Evolutionary conservation across 2,329 filamentous ascomycete genomes (phyloP).

Genomic region (Conoideocrella luteorostrata): DNA sequence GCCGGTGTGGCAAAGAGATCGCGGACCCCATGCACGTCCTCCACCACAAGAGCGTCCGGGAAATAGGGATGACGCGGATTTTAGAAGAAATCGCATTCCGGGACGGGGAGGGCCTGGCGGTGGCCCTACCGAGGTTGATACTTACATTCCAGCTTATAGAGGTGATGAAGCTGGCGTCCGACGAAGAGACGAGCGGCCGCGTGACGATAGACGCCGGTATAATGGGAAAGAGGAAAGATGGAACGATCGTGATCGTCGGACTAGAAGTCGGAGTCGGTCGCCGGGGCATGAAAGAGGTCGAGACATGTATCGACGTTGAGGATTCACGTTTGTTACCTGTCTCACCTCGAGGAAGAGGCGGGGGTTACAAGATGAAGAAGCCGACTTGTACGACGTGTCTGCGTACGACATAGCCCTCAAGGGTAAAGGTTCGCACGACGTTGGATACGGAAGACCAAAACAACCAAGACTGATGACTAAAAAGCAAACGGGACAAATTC

Average conservation of each 20-base stretch:
- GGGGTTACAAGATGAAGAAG: no score
- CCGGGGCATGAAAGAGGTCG: constrained; percentile 32
- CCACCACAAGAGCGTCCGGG: constrained; percentile 33
- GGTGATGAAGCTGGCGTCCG: constrained; percentile 27
- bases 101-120: constrained; percentile 12
- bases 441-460: background rate
- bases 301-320: constrained; percentile 44
- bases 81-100: constrained; percentile 35
- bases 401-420: no score
- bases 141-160: constrained; percentile 43
- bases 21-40: constrained; percentile 43
- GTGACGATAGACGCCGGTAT: constrained; percentile 27
- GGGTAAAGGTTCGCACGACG: constrained; percentile 1
- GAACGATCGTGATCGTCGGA: constrained; percentile 35
- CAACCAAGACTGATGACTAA: no score
- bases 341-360: no score
- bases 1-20: constrained; percentile 50
- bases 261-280: constrained; percentile 34
- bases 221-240: constrained; percentile 29
- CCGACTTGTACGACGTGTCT: no score
- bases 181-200: constrained; percentile 28
- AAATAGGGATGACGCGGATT: constrained; percentile 29
- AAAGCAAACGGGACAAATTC: background rate
- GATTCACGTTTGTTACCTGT: background rate
- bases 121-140: constrained; percentile 34